phyloP scores from a whole-genome alignment of 805 yeast genomes.

The Wickerhamomyces xylosicus region DNA sequence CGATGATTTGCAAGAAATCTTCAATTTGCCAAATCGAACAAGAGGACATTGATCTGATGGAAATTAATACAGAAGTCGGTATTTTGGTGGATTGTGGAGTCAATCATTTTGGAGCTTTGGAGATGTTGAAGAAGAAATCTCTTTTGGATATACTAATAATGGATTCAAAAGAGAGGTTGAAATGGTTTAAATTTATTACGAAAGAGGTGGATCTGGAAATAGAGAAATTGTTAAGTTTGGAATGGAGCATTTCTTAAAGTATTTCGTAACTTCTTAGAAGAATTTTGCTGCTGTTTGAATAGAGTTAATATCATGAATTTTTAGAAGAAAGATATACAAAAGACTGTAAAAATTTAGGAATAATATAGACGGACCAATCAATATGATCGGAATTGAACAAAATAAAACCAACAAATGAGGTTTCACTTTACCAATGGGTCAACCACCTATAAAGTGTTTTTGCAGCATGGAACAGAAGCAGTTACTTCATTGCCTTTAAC shows the following conservation, averaged over 20 bases:
- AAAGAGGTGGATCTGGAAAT: neutral
- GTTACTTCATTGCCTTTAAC: too few species aligned
- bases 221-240: neutral
- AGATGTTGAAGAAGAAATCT: neutral
- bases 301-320: too few species aligned
- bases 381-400: too few species aligned
- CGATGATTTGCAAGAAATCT: neutral
- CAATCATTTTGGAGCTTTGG: neutral
- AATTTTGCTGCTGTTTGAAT: too few species aligned
- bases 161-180: neutral
- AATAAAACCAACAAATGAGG: too few species aligned
- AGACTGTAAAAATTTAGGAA: too few species aligned
- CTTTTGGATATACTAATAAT: neutral
- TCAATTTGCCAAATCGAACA: neutral
- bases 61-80: too few species aligned
- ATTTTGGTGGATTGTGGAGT: neutral
- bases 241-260: neutral
- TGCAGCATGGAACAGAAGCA: constrained; percentile 13
- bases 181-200: too few species aligned
- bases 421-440: too few species aligned
- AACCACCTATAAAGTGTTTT: constrained; percentile 4
- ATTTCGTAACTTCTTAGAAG: too few species aligned
- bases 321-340: too few species aligned
- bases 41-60: neutral
- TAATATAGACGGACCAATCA: too few species aligned